phyloP scores from a whole-genome alignment of 2,329 filamentous ascomycete species.

The Pseudogymnoascus sp. region DNA sequence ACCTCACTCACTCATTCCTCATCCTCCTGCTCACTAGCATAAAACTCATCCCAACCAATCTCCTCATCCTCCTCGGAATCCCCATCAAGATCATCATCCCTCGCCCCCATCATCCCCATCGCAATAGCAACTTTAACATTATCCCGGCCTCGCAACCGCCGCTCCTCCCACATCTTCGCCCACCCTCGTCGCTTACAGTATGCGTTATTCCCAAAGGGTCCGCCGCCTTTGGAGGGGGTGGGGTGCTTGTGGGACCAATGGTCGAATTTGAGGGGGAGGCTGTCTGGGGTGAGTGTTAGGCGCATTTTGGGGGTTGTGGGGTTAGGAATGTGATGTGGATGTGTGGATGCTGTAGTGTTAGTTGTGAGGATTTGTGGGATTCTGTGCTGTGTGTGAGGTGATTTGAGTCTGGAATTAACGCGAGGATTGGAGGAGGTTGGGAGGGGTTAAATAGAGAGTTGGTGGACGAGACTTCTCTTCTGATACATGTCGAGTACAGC shows the following conservation, averaged over 20 bases:
- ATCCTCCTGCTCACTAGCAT: background rate
- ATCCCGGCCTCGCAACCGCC: background rate
- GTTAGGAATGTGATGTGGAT: background rate
- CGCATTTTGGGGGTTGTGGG: background rate
- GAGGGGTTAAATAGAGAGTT: background rate
- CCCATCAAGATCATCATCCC: background rate
- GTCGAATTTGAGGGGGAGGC: background rate
- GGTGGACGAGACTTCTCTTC: background rate
- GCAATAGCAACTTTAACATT: background rate
- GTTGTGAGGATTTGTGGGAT: background rate
- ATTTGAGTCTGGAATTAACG: background rate
- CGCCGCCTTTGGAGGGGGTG: background rate
- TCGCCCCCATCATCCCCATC: background rate
- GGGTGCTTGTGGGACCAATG: background rate
- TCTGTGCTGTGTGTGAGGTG: background rate
- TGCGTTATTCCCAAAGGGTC: background rate
- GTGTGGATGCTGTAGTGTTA: background rate
- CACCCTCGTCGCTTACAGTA: background rate
- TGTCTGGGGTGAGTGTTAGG: background rate
- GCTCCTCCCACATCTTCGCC: background rate
- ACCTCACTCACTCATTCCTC: background rate
- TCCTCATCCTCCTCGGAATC: background rate
- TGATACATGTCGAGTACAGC: background rate
- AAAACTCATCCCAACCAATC: background rate
- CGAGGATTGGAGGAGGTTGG: background rate